Conservation (phyloP, 352 stramenopile species). For the Phytophthora pistaciae region DNA sequence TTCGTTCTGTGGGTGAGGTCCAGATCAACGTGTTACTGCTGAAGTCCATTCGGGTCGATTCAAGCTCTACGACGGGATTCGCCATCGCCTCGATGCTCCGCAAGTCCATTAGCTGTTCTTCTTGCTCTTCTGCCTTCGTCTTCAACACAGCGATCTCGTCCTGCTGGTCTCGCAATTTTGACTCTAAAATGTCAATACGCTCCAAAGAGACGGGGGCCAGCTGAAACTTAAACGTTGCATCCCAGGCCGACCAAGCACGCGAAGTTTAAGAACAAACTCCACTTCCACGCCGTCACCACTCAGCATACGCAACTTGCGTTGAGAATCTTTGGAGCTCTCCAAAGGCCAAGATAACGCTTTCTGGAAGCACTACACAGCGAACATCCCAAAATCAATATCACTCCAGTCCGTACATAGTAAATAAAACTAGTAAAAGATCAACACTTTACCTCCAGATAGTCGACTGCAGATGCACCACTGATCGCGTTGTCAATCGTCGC, state of each 20-base stretch:
- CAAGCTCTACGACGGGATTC: too few species aligned
- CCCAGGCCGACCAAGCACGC: background rate
- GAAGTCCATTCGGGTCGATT: too few species aligned
- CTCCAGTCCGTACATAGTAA: too few species aligned
- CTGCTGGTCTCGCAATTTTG: background rate
- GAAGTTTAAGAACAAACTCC: background rate
- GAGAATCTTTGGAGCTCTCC: background rate
- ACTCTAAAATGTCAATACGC: background rate
- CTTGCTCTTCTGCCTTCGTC: background rate
- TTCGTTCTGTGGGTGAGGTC: too few species aligned
- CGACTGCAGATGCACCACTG: too few species aligned
- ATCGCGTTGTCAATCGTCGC: too few species aligned
- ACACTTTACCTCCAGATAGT: too few species aligned
- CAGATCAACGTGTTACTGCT: too few species aligned
- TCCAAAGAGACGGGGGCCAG: background rate
- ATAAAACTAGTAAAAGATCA: too few species aligned
- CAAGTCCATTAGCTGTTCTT: background rate
- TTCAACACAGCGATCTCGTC: background rate
- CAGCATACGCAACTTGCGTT: background rate
- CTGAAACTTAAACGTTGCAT: background rate
- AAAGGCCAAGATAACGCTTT: background rate
- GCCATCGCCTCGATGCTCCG: too few species aligned
- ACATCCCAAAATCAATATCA: too few species aligned
- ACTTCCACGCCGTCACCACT: background rate
- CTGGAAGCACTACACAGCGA: background rate